Base-by-base conservation (phyloP, 805 yeast genomes). In the Kazachstania bromeliacearum region DNA sequence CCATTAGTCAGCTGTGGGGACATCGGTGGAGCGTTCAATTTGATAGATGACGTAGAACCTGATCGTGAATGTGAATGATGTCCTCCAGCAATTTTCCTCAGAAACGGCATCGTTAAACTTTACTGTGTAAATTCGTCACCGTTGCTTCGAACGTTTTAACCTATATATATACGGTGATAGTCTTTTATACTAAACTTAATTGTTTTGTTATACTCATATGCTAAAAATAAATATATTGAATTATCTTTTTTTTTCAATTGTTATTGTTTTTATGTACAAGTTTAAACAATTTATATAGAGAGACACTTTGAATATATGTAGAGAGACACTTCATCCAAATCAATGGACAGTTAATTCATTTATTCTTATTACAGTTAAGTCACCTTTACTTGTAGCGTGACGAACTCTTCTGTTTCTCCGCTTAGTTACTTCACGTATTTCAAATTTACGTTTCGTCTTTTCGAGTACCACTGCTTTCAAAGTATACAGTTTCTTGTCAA, bases 401-500 rank as follows among this genome's bases (percentile, higher is more conserved):
- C 81, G 70, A 43, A 73, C 67, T 67, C 80, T 79, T 70, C 87
- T 79, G 46, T 79, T 68, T 66, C 95, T 77, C 62, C 89, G 73
- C 56, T 85, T 81, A 20, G 94, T 80, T 41, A 74, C 75, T 53
- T 79, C 84, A 53, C 74, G 76, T 22, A 77, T 68, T 48, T 78
- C 74, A 67, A 79, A 75, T 39, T 85, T 85, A 44, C 81, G 79
- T 47, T 82, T 76, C 2, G 95, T 81, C 64, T 83, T 82, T 54
- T 87, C 96, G n/a, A 80, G 57, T 28, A 88, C 84, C n/a, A 74
- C 73, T 15, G 87, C 96, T 45, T 71, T 77, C 46, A 88, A 66
- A 3, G 73, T 61, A 55, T 70, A 79, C 4, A 77, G 57, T 1
- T 63, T 46, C 10, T 74, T 67, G 44, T 74, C 74, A 34, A 80